Percentiles rank a stretch among this genome's conserved stretches.
phyloP scores from a whole-genome alignment of 306 rosid genomes.

The Inga leiocalycina region DNA sequence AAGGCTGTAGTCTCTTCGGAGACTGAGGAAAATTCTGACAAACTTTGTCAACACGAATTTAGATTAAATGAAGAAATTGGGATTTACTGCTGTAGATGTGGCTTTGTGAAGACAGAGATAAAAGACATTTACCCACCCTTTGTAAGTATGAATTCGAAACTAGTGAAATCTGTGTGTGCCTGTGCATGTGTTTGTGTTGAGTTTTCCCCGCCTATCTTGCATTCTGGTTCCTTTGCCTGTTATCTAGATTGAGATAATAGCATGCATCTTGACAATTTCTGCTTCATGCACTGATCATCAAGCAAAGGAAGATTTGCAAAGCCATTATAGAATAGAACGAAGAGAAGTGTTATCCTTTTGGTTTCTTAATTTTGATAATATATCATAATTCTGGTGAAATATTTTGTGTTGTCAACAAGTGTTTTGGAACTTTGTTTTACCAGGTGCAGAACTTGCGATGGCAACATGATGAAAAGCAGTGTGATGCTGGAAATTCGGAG shows the following conservation, averaged over 20 bases:
- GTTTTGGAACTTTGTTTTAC: constrained; percentile 37
- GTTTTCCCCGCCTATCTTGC: not conserved
- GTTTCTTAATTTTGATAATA: not conserved
- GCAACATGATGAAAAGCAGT: constrained; percentile 56
- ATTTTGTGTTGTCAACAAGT: constrained; percentile 2
- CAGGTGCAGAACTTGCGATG: constrained; percentile 59
- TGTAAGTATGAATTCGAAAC: constrained; percentile 55
- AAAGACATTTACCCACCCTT: constrained; percentile 68
- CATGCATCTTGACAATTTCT: not conserved
- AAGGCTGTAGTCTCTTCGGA: constrained; percentile 35
- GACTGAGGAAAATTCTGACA: constrained; percentile 9
- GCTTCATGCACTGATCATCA: not conserved
- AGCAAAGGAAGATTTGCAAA: not conserved
- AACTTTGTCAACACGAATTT: constrained; percentile 62
- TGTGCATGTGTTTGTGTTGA: not conserved
- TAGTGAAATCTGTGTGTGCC: not conserved
- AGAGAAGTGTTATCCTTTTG: constrained; percentile 6
- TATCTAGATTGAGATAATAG: constrained; percentile 9
- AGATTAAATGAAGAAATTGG: constrained; percentile 80
- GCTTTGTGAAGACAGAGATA: constrained; percentile 67
- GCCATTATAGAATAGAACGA: constrained; percentile 2
- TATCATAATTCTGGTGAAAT: constrained; percentile 9
- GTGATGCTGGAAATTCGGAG: constrained; percentile 43
- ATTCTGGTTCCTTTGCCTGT: constrained; percentile 5
- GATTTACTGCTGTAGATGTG: constrained; percentile 68